These are phyloP conservation scores for Erysiphe neolycopersici DNA, from an alignment of 2,329 filamentous ascomycete species.

Conservation along the genomic window DNA sequence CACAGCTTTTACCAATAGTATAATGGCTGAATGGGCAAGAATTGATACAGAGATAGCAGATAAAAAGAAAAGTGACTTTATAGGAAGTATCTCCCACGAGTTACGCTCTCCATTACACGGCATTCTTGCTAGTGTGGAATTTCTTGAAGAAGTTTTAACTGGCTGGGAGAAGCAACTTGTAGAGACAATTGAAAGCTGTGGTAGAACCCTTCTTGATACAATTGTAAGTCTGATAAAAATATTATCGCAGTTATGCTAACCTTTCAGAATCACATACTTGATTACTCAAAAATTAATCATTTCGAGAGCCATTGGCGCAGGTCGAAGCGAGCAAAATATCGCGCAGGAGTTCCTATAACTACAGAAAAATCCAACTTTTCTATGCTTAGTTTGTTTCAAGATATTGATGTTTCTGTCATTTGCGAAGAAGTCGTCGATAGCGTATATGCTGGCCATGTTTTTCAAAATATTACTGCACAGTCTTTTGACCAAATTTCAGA, in stretches of 20 bases:
- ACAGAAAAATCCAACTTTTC: constrained; percentile 11
- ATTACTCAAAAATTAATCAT: constrained; percentile 16
- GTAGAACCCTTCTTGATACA: constrained; percentile 16
- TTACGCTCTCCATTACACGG: constrained; percentile 28
- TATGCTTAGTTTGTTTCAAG: constrained; percentile 14
- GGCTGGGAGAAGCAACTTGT: constrained; percentile 12
- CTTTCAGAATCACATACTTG: constrained; percentile 16
- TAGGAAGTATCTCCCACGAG: constrained; percentile 31
- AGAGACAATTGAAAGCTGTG: constrained; percentile 15
- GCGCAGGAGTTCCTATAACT: constrained; percentile 2
- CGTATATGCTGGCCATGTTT: constrained; percentile 13
- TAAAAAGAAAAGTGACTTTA: constrained; percentile 28
- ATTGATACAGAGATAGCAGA: constrained; percentile 24
- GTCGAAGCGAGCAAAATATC: constrained; percentile 4
- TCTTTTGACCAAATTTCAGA: constrained; percentile 12
- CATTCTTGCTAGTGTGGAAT: constrained; percentile 25
- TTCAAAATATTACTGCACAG: constrained; percentile 11
- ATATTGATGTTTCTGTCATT: constrained; percentile 12
- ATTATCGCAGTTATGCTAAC: background rate
- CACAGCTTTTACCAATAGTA: constrained; percentile 20
- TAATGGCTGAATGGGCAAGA: constrained; percentile 27
- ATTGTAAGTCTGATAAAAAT: constrained; percentile 8
- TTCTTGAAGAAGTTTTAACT: constrained; percentile 18
- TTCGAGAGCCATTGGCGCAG: constrained; percentile 13
- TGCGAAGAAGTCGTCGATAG: constrained; percentile 14